Conservation (phyloP, 2,329 filamentous ascomycete species). For the Aquanectria penicillioides region DNA sequence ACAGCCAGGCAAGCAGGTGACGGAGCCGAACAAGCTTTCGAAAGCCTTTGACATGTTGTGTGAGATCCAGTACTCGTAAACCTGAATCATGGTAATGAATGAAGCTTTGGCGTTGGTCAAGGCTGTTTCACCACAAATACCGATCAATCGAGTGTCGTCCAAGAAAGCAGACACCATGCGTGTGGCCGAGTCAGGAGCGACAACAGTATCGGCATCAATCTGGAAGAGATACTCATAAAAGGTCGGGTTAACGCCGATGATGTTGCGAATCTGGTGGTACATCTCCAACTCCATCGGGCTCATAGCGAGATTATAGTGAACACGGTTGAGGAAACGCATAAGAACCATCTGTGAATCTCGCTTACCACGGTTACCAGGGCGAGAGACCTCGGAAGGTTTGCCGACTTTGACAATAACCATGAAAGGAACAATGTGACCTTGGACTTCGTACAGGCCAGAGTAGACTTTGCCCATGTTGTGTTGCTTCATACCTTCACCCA, state of each 20-base stretch:
- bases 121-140: conserved; percentile 92
- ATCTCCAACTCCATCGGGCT: conserved; percentile 96
- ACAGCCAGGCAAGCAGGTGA: conserved; percentile 97
- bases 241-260: conserved; percentile 97
- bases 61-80: conserved; percentile 99
- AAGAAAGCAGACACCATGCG: conserved; percentile 93
- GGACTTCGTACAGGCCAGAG: conserved; percentile 95
- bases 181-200: conserved; percentile 87
- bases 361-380: conserved; percentile 97
- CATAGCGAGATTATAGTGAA: conserved; percentile 98
- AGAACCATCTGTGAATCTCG: conserved; percentile 98
- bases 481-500: conserved; percentile 95
- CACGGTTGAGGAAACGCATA: conserved; percentile 99
- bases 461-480: conserved; percentile 99
- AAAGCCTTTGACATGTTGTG: conserved; percentile 98
- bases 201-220: conserved; percentile 97
- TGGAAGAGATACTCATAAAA: conserved; percentile 98
- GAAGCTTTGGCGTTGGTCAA: conserved; percentile 93
- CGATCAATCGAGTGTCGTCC: conserved; percentile 92
- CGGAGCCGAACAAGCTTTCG: conserved; percentile 94
- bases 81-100: conserved; percentile 98
- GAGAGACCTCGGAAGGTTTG: conserved; percentile 96
- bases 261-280: conserved; percentile 98
- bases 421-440: conserved; percentile 98
- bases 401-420: conserved; percentile 96